A percentile compares a stretch with the other conserved stretches of the same genome.
Conservation (phyloP, 2,329 filamentous ascomycete species). For the Ceratocystis huliohia region DNA sequence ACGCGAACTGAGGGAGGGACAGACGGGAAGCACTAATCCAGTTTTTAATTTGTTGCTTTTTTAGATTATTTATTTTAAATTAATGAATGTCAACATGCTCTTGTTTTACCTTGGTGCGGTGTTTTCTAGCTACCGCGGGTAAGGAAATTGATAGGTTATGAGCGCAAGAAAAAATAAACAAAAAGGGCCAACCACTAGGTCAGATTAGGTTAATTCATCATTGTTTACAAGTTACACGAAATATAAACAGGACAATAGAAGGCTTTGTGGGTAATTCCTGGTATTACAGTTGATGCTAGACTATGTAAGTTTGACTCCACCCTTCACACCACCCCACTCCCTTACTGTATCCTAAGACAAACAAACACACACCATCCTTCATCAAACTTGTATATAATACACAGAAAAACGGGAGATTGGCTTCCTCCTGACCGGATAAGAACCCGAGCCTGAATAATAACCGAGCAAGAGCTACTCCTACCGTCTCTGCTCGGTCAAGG, state of each 20-base stretch:
- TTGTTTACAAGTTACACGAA: not conserved
- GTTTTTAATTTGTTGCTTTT: not conserved
- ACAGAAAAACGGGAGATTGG: constrained; percentile 3
- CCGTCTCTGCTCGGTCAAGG: constrained; percentile 1
- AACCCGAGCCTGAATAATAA: constrained; percentile 5
- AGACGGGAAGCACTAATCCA: not conserved
- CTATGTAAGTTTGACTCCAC: constrained; percentile 19
- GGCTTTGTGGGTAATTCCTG: constrained; percentile 55
- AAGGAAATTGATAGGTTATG: not conserved
- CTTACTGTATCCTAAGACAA: not conserved
- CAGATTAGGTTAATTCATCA: not conserved
- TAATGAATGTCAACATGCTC: too few species aligned
- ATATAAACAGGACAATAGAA: constrained; percentile 1
- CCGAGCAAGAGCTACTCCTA: not conserved
- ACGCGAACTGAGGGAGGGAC: constrained; percentile 32
- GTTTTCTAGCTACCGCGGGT: too few species aligned
- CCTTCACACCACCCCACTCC: not conserved
- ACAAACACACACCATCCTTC: not conserved
- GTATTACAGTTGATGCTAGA: constrained; percentile 37
- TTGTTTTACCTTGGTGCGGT: too few species aligned
- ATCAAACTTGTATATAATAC: constrained; percentile 1
- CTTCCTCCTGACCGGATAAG: constrained; percentile 43
- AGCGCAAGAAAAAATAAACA: not conserved
- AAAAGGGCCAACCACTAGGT: too few species aligned
- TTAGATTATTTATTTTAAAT: not conserved